Evolutionary conservation across 169 alveolate species (phyloP), one percentile per base, ranked within the genome.

Genomic region (Plasmodium knowlesi): DNA sequence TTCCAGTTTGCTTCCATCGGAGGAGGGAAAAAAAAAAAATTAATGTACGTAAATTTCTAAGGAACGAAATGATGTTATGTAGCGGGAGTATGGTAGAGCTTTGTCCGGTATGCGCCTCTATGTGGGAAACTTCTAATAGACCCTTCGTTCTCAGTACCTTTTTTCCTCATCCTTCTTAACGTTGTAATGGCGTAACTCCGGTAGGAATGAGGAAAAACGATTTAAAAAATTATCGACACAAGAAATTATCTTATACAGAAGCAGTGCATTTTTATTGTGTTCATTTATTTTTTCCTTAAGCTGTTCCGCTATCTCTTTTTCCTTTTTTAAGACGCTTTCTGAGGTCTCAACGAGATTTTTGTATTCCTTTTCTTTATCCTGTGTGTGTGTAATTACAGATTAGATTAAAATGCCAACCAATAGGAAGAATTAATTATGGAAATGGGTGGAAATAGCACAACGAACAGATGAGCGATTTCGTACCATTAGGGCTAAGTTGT

Each of bases 171-270:
- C 85, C 80, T 86, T 86, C 54, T 86, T 86, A 76, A 86, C 30
- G 67, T 86, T 86, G 71, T 86, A 86, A 76, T 86, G 93, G n/a
- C 93, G 39, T n/a, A 86, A 32, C 28, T 86, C 93, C 16, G 93
- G 93, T 53, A 86, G 85, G 32, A 86, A 86, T 34, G 93, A 74
- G 54, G 93, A 76, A 57, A 86, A 86, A 53, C 93, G 93, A 74
- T 86, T 46, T 43, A 86, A 30, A 76, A 86, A 86, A 57, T 86
- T 86, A 70, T 86, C 93, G 41, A 86, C 81, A 34, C 93, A 86
- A 19, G 86, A 86, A 10, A 86, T 86, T 86, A 86, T 86, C 80
- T 86, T 86, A 28, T 86, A 70, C 34, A 86, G 39, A 10, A 86
- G 70, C 67, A 86, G 19, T 22, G 93, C 83, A 34, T 74, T 78